Base-by-base conservation (phyloP, 192 early-diverging fungal genomes). In the Coemansia sp. region DNA sequence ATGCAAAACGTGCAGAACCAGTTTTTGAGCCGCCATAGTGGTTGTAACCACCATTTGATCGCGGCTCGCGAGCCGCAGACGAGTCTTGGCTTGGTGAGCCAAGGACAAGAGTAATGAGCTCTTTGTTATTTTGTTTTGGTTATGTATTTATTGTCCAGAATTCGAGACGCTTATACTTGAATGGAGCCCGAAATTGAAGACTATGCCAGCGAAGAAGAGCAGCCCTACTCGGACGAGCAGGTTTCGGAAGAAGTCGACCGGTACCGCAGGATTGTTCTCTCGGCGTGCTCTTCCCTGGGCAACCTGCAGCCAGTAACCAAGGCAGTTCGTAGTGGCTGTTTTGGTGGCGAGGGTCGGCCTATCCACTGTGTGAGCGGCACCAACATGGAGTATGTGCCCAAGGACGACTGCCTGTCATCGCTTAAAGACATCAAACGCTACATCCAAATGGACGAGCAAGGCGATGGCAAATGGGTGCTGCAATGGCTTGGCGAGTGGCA, bases 361-460 rank as follows among this genome's bases (percentile, higher is more conserved):
- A 53, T 75, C 7, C 74, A 70, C 56, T 71, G 74, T 5, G 81
- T 74, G 28, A 38, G 61, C 25, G 18, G 63, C 12, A 70, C 36
- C 0, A 40, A 46, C 2, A 74, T 80, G 67, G 71, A 71, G 48
- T 97, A 95, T 72, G 70, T 87, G 36, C 83, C 90, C 63, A 92
- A 91, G 47, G 88, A 90, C 62, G 94, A 97, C 74, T 90, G 86
- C 28, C 68, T 90, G 28, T 87, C 82, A 4, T 95, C 93, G 65
- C 83, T 97, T 8, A 85, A 90, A 63, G 95, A 97, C 64, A 81
- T 97, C 46, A 93, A 94, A 78, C 84, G 87, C 48, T 85, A 89
- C 51, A 89, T 97, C 53, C 88, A 91, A 44, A 74, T 77, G 64
- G 91, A 94, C 66, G 88, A 90, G 47, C 76, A 84, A 25, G 74